Evolutionary conservation across 169 alveolate species (phyloP), one percentile per base, ranked within the genome.

Genomic region (Plasmodium knowlesi): DNA sequence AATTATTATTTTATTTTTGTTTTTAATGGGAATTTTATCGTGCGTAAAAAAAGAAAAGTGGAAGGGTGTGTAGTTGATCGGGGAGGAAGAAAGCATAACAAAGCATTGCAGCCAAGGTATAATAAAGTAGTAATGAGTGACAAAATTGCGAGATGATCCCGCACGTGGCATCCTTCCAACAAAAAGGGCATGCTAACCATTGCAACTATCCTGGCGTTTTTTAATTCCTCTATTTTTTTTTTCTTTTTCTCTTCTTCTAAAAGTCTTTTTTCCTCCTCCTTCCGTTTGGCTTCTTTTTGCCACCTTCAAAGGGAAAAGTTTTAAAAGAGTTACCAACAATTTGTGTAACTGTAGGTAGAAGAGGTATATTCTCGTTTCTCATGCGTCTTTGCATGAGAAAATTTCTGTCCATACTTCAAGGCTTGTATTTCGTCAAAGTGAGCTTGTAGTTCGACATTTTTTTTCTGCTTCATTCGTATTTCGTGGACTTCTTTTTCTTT

Each of bases 351-450:
- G 41, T 74, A 16, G 30, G 41, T 32, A 85, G 28, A 34, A 30
- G 25, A 50, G 61, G 10, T n/a, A 43, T 67, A 10, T 86, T 67
- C 25, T 70, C 34, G 12, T 37, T 19, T 37, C 30, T 32, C 22
- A 12, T 28, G 28, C 3, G 3, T 83, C 34, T 5, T 41, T 53
- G 34, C 10, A 30, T 82, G 22, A 16, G 88, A 4, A 5, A 22
- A 67, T 16, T 8, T 71, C 71, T 28, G 32, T 83, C 76, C n/a
- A 19, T 86, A 86, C 93, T 86, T 86, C 9, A 86, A 19, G 14
- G 93, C 93, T 86, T 86, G 93, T 30, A 74, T 86, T 74, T 86
- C 93, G 81, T 86, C 93, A 76, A 76, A 86, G 43, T 86, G 93
- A 6, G 93, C 93, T 53, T 53, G 82, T 22, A 86, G 19, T 54